phyloP scores from a whole-genome alignment of 2,329 filamentous ascomycete genomes.

The Fusarium mexicanum region DNA sequence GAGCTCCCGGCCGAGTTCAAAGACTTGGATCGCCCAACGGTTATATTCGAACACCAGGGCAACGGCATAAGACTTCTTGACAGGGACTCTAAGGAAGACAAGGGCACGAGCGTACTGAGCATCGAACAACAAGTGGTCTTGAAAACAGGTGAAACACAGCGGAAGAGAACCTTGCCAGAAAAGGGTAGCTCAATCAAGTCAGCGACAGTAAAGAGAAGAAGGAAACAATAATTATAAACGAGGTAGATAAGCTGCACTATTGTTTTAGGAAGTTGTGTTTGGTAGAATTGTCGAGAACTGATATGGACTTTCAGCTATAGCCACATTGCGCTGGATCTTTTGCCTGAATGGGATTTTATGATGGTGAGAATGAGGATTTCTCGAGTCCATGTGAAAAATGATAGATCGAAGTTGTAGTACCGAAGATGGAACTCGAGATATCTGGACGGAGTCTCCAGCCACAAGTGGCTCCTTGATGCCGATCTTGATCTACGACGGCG shows the following conservation, averaged over 20 bases:
- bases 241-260: background rate
- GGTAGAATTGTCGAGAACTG: background rate
- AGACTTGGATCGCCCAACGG: conserved; percentile 17
- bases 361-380: background rate
- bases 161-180: background rate
- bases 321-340: background rate
- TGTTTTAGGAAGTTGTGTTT: background rate
- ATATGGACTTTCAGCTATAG: background rate
- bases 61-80: conserved; percentile 21
- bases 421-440: background rate
- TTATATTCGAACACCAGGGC: conserved; percentile 31
- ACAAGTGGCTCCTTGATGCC: conserved; percentile 27
- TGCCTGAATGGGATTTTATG: background rate
- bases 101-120: conserved; percentile 26
- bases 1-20: conserved; percentile 4
- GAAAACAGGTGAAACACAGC: conserved; percentile 4
- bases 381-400: background rate
- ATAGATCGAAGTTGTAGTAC: background rate
- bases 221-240: background rate
- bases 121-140: conserved; percentile 16
- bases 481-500: conserved; percentile 29
- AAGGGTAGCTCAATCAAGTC: background rate
- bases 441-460: conserved; percentile 6
- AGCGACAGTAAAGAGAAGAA: background rate
- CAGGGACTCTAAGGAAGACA: conserved; percentile 17